Base-by-base conservation (phyloP, 1,284 basidiomycete species). In the Trametes versicolor region DNA sequence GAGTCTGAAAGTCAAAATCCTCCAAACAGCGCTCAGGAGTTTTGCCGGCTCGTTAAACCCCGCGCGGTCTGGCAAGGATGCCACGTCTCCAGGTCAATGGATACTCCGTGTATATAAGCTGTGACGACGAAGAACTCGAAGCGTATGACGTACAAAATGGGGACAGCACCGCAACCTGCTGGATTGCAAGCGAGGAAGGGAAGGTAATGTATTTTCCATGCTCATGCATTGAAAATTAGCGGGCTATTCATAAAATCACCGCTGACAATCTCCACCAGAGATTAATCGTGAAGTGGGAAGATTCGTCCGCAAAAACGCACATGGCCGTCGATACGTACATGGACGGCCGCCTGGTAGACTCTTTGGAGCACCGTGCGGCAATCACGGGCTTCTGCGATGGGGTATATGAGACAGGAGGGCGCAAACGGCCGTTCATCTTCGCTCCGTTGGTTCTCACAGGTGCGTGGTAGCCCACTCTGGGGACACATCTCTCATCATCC, bases 151-250 rank as follows among this genome's bases (percentile, higher is more conserved):
- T 58, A 1, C 23, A 60, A 25, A 32, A 47, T 5, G 45, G 48
- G 17, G 60, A 56, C 19, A 39, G n/a, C 23, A 66, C 45, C 12
- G 29, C 56, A 13, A 29, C 50, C 9, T 66, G 64, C 25, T 62
- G 57, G 54, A 63, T 66, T 13, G 39, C 64, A 2, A 66, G 64
- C 29, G 64, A 66, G 52, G 57, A 51, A n/a, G 64, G 60, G 19
- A 66, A 62, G 39, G 64, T 66, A 32, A 32, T 32, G 29, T 32
- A 3, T 8, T 8, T 32, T 32, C 8, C 29, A 32, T 21, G 59
- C 8, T 37, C 21, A 6, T 12, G 23, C 36, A 7, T 29, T 32
- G 9, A 21, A 3, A 41, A 2, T 41, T 13, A 13, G 19, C 15
- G 29, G 15, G 39, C 19, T 41, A 12, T 15, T 15, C 39, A 12